Percentiles rank a stretch among this genome's conserved stretches.
These are phyloP conservation scores for Capsicum rhomboideum DNA, from an alignment of 257 asterid species.

Conservation along the genomic window DNA sequence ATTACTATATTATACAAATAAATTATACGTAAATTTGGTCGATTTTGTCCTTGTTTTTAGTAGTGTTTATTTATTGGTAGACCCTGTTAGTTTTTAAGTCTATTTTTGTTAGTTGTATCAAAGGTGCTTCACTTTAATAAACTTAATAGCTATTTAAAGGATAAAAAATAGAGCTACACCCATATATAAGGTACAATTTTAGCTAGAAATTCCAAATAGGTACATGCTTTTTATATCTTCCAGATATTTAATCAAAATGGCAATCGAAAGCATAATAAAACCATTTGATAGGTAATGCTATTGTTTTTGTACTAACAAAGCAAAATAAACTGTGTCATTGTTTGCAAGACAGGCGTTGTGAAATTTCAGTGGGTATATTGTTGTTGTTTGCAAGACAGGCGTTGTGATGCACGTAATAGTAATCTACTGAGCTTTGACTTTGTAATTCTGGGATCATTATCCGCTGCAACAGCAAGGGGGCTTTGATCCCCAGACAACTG, in stretches of 20 bases:
- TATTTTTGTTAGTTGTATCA: no score
- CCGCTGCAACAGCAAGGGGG: background rate
- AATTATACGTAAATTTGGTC: no score
- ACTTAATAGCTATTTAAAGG: no score
- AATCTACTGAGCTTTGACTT: constrained; percentile 13
- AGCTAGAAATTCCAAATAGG: background rate
- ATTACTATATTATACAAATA: no score
- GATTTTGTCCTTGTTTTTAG: no score
- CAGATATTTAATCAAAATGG: background rate
- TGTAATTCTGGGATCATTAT: background rate
- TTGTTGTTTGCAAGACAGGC: constrained; percentile 3
- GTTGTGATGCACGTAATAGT: constrained; percentile 3
- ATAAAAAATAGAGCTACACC: no score
- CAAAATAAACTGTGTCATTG: background rate
- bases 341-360: constrained; percentile 8
- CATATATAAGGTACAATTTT: no score
- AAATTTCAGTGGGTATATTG: background rate
- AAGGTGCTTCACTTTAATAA: no score
- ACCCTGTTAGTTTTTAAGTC: no score
- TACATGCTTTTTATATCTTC: background rate
- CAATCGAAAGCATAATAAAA: background rate
- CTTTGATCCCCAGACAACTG: constrained; percentile 8
- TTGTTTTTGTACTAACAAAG: background rate
- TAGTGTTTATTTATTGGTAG: no score
- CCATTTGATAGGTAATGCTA: background rate